Percentiles rank a stretch among this genome's conserved stretches.
These are phyloP conservation scores for Cladosporium sp. DNA, from an alignment of 2,329 filamentous ascomycete species.

Conservation along the genomic window DNA sequence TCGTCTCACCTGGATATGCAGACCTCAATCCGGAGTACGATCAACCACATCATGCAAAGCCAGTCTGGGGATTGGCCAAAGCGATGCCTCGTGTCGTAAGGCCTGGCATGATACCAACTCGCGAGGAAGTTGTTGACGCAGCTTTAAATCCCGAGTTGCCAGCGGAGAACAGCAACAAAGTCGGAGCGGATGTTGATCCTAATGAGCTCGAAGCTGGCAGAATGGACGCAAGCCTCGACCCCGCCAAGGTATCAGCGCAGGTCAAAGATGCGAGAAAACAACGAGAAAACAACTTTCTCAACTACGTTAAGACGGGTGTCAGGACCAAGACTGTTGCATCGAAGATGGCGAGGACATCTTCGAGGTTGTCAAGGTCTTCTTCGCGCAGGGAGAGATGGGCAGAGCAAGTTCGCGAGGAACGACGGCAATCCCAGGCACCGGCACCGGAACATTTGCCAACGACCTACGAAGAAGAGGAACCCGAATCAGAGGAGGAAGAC, in stretches of 20 bases:
- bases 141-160: constrained; percentile 26
- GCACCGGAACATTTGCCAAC: constrained; percentile 22
- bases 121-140: constrained; percentile 37
- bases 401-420: constrained; percentile 17
- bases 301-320: constrained; percentile 24
- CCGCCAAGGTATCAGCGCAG: constrained; percentile 46
- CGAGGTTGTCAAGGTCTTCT: constrained; percentile 28
- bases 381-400: constrained; percentile 19
- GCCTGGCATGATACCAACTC: constrained; percentile 53
- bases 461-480: constrained; percentile 36
- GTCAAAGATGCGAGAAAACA: constrained; percentile 48
- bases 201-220: constrained; percentile 47
- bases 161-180: constrained; percentile 27
- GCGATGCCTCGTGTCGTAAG: constrained; percentile 56
- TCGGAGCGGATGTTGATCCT: constrained; percentile 43
- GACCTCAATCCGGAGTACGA: constrained; percentile 57
- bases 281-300: constrained; percentile 33
- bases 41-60: constrained; percentile 49
- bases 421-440: not conserved
- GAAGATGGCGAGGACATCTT: constrained; percentile 22
- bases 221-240: constrained; percentile 41
- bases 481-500: constrained; percentile 19
- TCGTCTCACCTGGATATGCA: constrained; percentile 55
- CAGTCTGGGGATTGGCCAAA: constrained; percentile 56
- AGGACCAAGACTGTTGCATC: constrained; percentile 19